Evolutionary conservation across 305 asterid species (phyloP).

Genomic region (Fraxinus latifolia): DNA sequence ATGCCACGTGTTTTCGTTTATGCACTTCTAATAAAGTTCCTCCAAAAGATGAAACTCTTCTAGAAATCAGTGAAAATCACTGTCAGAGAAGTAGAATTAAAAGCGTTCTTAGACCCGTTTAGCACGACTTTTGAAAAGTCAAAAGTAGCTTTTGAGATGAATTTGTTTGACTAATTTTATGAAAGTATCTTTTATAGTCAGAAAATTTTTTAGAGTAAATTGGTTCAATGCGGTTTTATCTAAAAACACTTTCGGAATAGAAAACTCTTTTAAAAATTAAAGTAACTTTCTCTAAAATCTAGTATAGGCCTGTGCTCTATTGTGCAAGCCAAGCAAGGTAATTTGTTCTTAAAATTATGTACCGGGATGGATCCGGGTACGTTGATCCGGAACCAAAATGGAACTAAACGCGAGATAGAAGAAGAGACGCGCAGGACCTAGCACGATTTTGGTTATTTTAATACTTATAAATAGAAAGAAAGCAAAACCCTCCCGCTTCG

Average conservation of each 20-base stretch:
- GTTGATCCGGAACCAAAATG: not conserved
- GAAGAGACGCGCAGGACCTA: not conserved
- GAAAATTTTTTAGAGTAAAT: too few relatives aligned
- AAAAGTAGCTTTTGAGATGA: not conserved
- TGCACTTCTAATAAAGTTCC: not conserved
- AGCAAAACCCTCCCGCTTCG: slow-evolving; percentile 13
- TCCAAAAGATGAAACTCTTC: too few relatives aligned
- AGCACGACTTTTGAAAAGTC: not conserved
- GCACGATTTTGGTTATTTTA: not conserved
- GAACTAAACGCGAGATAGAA: not conserved
- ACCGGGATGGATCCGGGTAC: not conserved
- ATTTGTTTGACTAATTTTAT: not conserved
- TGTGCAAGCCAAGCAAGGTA: not conserved
- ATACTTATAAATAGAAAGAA: not conserved
- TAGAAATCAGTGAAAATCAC: too few relatives aligned
- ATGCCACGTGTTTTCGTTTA: not conserved
- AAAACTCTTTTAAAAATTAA: too few relatives aligned
- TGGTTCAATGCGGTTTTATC: not conserved
- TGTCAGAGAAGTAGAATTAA: not conserved
- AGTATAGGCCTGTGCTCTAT: not conserved
- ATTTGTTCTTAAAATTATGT: not conserved
- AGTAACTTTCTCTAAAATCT: not conserved
- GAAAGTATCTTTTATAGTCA: too few relatives aligned
- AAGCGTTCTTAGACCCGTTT: not conserved
- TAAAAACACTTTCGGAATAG: not conserved